Base-by-base conservation (phyloP, 345 rosid species). In the Streptanthus diversifolius region DNA sequence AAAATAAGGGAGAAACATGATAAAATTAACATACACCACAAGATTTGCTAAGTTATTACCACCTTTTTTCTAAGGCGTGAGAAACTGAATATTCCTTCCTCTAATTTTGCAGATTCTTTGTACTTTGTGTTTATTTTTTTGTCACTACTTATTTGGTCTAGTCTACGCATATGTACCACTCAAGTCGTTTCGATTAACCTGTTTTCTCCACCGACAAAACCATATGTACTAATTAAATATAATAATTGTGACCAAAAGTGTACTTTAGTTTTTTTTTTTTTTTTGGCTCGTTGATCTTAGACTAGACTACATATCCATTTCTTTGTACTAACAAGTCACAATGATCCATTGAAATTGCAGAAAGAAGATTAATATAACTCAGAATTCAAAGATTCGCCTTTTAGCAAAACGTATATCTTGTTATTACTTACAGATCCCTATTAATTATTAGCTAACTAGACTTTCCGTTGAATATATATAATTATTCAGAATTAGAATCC, bases 101-200 rank as follows among this genome's bases (percentile, higher is more conserved):
- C 41, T 47, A 8, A 30, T 57, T 47, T 33, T 45, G 72, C 52
- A 66, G 60, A 73, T 73, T 66, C 77, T 29, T 43, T 63, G 19
- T 63, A 52, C 37, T 48, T 11, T 30, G 33, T 13, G n/a, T n/a
- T n/a, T 35, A 22, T 55, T 11, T n/a, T 8, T 60, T 69, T n/a
- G 56, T 57, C 22, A 52, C 63, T 53, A 53, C 47, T 21, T 52
- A 9, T 39, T 36, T 33, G 15, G 69, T 63, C 22, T 53, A 40
- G 33, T 52, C 27, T 13, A 52, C 63, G 35, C 45, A 17, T 8
- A 27, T 49, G 37, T 12, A 44, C 52, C 60, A 49, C 52, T 53
- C 44, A 53, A 4, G 37, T n/a, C 7, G 24, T 30, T 51, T 40
- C 33, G 14, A n/a, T 27, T n/a, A 53, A 63, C 37, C 64, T 18